phyloP scores from a whole-genome alignment of 164 flowering plant genomes.

The Liriodendron chinense region DNA sequence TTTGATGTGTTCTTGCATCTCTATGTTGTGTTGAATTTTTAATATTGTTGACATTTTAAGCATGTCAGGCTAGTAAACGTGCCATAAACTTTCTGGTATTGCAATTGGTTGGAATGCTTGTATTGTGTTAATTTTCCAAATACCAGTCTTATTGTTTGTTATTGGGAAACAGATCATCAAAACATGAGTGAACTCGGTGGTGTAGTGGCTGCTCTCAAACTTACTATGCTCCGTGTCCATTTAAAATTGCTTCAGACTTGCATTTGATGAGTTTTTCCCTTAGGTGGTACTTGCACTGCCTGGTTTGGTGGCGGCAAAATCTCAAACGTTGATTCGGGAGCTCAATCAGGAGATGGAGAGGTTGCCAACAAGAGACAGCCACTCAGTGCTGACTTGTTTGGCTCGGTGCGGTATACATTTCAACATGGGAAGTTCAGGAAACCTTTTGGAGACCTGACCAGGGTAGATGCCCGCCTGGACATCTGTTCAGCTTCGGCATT shows the following conservation, averaged over 20 bases:
- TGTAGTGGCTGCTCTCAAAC: too few relatives aligned
- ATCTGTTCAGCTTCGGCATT: slow-evolving; percentile 64
- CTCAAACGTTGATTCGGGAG: slow-evolving; percentile 21
- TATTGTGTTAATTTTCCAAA: background rate
- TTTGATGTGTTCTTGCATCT: background rate
- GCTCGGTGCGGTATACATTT: slow-evolving; percentile 63
- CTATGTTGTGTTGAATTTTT: background rate
- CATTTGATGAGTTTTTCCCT: background rate
- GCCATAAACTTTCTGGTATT: background rate
- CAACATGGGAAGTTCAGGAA: slow-evolving; percentile 81
- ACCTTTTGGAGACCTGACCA: slow-evolving; percentile 55
- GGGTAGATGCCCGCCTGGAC: slow-evolving; percentile 82
- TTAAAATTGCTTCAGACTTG: too few relatives aligned
- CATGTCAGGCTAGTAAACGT: background rate
- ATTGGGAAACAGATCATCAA: background rate
- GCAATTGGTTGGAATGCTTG: background rate
- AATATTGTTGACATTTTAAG: too few relatives aligned
- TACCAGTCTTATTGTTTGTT: background rate
- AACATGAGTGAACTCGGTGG: too few relatives aligned
- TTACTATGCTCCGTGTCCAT: too few relatives aligned
- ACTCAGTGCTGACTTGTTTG: slow-evolving; percentile 66
- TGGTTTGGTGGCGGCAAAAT: slow-evolving; percentile 44
- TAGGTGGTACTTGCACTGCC: slow-evolving; percentile 66
- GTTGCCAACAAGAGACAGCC: slow-evolving; percentile 32
- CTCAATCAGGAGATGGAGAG: slow-evolving; percentile 18